Conservation (phyloP, 306 rosid species). For the Sesbania bispinosa region DNA sequence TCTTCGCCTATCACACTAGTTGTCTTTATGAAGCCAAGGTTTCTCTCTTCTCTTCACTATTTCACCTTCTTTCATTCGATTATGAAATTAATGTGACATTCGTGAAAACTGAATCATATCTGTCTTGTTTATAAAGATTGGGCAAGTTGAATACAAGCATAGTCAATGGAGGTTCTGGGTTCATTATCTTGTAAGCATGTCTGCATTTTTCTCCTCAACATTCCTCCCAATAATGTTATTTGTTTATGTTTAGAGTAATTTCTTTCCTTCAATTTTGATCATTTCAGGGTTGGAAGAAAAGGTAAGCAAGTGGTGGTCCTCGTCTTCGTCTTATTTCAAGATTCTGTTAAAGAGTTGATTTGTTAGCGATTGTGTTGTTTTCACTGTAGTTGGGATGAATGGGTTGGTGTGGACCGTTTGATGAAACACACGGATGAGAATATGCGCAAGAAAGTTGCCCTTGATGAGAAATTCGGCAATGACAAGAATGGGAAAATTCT, state of each 20-base stretch:
- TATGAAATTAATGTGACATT: neutral
- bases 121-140: slow-evolving; percentile 47
- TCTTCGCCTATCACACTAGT: slow-evolving; percentile 46
- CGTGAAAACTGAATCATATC: neutral
- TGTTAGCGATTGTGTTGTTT: slow-evolving; percentile 3
- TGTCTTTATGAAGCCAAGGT: slow-evolving; percentile 74
- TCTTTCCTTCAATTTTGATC: neutral
- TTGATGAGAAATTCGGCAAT: slow-evolving; percentile 28
- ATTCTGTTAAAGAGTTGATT: neutral
- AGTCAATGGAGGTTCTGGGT: slow-evolving; percentile 50
- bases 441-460: slow-evolving; percentile 36
- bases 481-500: slow-evolving; percentile 43
- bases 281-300: slow-evolving; percentile 91
- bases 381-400: slow-evolving; percentile 85
- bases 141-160: slow-evolving; percentile 25
- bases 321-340: slow-evolving; percentile 16
- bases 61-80: too few species aligned
- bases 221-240: neutral
- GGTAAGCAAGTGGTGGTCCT: slow-evolving; percentile 40
- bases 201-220: neutral
- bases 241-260: neutral
- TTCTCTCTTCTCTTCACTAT: neutral
- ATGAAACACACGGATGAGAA: slow-evolving; percentile 63
- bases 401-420: slow-evolving; percentile 66
- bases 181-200: slow-evolving; percentile 66